Evolutionary conservation across 192 early-diverging fungal genomes (phyloP).

Genomic region (Helicostylum pulchrum): DNA sequence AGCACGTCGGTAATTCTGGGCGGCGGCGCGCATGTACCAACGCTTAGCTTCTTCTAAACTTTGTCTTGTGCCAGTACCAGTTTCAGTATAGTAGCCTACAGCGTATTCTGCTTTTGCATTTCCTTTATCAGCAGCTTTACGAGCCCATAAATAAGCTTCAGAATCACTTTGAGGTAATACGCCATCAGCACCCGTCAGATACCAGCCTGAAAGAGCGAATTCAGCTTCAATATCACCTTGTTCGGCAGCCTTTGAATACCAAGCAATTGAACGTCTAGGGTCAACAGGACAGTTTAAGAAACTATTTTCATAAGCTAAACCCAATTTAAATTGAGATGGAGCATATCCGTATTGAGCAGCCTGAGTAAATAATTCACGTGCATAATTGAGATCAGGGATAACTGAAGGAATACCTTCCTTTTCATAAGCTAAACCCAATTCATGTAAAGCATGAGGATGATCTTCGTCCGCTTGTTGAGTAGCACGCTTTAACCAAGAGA

Average conservation of each 20-base stretch:
- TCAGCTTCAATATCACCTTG: conserved; percentile 90
- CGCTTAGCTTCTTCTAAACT: conserved; percentile 80
- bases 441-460: conserved; percentile 91
- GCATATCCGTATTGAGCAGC: conserved; percentile 94
- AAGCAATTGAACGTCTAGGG: conserved; percentile 86
- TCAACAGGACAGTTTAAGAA: conserved; percentile 81
- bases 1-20: conserved; percentile 80
- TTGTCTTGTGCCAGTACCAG: conserved; percentile 78
- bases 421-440: conserved; percentile 88
- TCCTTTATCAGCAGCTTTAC: conserved; percentile 93
- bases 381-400: conserved; percentile 81
- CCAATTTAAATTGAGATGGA: conserved; percentile 90
- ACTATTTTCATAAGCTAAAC: conserved; percentile 93
- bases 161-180: conserved; percentile 86
- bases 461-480: conserved; percentile 84
- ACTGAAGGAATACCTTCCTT: conserved; percentile 62
- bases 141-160: conserved; percentile 98
- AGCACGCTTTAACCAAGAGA: conserved; percentile 94
- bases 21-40: conserved; percentile 89
- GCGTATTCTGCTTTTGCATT: conserved; percentile 95
- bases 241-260: conserved; percentile 95
- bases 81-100: conserved; percentile 92
- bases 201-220: conserved; percentile 98
- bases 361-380: conserved; percentile 85
- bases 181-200: conserved; percentile 84